These are phyloP conservation scores for Tremellales sp. DNA, from an alignment of 1,284 basidiomycete species.

Conservation along the genomic window DNA sequence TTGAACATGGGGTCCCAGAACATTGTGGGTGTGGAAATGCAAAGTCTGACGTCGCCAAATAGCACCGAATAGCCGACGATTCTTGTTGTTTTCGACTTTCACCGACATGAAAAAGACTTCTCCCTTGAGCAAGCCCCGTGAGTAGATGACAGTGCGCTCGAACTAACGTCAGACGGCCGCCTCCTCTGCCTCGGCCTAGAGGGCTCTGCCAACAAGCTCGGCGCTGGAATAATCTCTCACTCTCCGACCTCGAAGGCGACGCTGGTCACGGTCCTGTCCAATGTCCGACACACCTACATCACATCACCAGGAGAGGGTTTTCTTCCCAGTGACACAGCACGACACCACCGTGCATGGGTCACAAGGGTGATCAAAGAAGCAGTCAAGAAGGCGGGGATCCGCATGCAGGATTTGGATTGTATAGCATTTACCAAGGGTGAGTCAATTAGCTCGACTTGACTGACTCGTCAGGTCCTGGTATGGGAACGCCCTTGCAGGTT, in stretches of 20 bases:
- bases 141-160: constrained; percentile 5
- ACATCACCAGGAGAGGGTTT: constrained; percentile 98
- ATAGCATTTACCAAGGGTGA: constrained; percentile 96
- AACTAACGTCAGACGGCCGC: constrained; percentile 21
- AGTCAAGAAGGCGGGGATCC: constrained; percentile 65
- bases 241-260: constrained; percentile 50
- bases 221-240: constrained; percentile 91
- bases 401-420: constrained; percentile 78
- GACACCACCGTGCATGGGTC: constrained; percentile 93
- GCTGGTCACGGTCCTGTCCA: constrained; percentile 62
- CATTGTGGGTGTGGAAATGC: too few relatives aligned
- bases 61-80: too few relatives aligned
- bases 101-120: constrained; percentile 34
- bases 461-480: constrained; percentile 73
- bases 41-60: too few relatives aligned
- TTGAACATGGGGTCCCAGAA: constrained; percentile 40
- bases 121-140: constrained; percentile 33
- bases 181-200: constrained; percentile 70
- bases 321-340: constrained; percentile 88
- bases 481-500: constrained; percentile 95
- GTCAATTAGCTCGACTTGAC: constrained; percentile 18
- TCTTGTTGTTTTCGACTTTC: too few relatives aligned
- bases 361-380: constrained; percentile 77
- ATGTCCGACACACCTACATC: constrained; percentile 94
- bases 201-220: constrained; percentile 96